Conservation (phyloP, 1,284 basidiomycete genomes). For the Ceratobasidium sp. region DNA sequence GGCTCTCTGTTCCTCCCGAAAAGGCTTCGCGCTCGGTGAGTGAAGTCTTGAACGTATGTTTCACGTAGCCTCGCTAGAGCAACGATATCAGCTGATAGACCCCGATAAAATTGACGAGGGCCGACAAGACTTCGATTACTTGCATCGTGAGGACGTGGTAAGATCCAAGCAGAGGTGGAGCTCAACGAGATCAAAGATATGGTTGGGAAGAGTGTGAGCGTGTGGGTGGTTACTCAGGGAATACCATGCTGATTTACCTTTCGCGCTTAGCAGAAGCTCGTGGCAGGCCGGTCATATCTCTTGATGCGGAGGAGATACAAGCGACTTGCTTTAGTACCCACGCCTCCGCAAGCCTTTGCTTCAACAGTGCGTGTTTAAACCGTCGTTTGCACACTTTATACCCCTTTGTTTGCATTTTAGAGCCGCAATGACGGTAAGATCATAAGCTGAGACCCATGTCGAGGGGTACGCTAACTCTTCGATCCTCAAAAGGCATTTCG, state of each 20-base stretch:
- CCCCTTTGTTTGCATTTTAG: slow-evolving; percentile 58
- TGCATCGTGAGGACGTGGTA: slow-evolving; percentile 87
- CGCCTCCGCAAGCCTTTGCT: slow-evolving; percentile 97
- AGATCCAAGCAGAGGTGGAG: slow-evolving; percentile 83
- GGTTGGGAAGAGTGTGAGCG: slow-evolving; percentile 80
- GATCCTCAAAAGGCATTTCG: slow-evolving; percentile 77
- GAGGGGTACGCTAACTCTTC: slow-evolving; percentile 28
- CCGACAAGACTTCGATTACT: slow-evolving; percentile 88
- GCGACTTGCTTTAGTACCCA: slow-evolving; percentile 91
- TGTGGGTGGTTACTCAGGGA: not conserved
- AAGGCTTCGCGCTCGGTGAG: slow-evolving; percentile 87
- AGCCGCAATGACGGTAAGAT: slow-evolving; percentile 89
- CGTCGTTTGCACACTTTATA: not conserved
- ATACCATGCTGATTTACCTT: not conserved
- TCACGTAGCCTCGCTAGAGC: not conserved
- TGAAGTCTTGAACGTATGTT: slow-evolving; percentile 46
- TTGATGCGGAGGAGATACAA: slow-evolving; percentile 93
- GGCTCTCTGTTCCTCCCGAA: slow-evolving; percentile 94
- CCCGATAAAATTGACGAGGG: slow-evolving; percentile 89
- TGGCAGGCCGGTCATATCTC: slow-evolving; percentile 86
- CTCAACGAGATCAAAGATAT: slow-evolving; percentile 94
- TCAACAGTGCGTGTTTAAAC: slow-evolving; percentile 75
- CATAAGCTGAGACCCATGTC: not conserved
- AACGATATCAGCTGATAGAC: slow-evolving; percentile 81
- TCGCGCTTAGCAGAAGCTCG: slow-evolving; percentile 66